Conservation (phyloP, 257 asterid species). For the Primulina tabacum region DNA sequence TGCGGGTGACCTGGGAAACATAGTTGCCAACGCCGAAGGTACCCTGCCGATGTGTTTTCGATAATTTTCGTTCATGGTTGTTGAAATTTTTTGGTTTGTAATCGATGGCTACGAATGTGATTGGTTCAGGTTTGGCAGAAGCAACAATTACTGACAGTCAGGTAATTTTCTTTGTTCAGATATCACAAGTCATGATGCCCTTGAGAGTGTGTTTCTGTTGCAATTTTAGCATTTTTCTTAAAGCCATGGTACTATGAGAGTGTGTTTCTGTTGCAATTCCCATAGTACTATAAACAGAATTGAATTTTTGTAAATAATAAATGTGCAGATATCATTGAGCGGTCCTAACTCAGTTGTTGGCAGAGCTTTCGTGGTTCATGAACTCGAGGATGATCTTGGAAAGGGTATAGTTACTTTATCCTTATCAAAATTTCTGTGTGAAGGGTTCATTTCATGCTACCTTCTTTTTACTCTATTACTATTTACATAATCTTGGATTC, state of each 20-base stretch:
- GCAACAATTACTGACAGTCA: conserved; percentile 74
- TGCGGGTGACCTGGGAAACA: conserved; percentile 99
- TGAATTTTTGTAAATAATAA: not conserved
- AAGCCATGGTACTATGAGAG: not conserved
- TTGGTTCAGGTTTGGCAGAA: conserved; percentile 79
- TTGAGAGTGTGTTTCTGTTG: not conserved
- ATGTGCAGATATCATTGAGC: conserved; percentile 66
- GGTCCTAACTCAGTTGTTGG: conserved; percentile 92
- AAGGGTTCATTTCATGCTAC: not conserved
- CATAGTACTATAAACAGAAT: not conserved
- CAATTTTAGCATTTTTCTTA: not conserved
- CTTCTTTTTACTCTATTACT: not conserved
- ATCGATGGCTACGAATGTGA: conserved; percentile 26
- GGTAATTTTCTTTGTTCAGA: conserved; percentile 34
- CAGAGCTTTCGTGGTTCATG: conserved; percentile 94
- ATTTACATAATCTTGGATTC: conserved; percentile 18
- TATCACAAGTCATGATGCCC: not conserved
- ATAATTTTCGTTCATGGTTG: not conserved
- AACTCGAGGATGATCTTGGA: conserved; percentile 94
- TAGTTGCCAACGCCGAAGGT: conserved; percentile 91
- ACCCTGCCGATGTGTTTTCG: conserved; percentile 18
- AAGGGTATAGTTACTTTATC: conserved; percentile 52
- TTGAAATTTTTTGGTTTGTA: not conserved
- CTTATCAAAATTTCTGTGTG: not conserved
- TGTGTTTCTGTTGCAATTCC: not conserved